Base-by-base conservation (phyloP, 2,329 filamentous ascomycete species). In the Geosmithia morbida region DNA sequence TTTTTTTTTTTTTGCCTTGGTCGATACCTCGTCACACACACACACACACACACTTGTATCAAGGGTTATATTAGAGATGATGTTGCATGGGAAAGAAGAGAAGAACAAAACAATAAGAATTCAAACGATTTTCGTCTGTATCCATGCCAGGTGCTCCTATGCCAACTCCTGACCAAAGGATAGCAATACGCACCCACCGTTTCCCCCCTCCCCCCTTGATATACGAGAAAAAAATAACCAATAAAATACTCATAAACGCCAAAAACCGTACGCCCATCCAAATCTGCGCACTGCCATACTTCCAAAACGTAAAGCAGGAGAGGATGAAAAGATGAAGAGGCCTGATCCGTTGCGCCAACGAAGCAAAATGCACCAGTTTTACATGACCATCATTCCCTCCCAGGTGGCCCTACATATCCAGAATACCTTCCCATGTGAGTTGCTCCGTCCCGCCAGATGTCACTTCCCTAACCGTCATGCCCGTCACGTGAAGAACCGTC, bases 401-500 rank as follows among this genome's bases (percentile, higher is more conserved):
- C 43, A 45, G 37, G 33, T 30, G 30, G 10, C 11, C 19, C 46
- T 41, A 51, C 10, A 42, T 30, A 44, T 61, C 61, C 40, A 56
- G 57, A 41, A 69, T 61, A 46, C 65, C 65, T 48, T 69, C 64
- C 66, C 65, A 68, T 14, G 65, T 66, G 46, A 66, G 48, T 50
- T 68, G 61, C 13, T 68, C 65, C 40, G 60, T 67, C 18, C 54
- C 51, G 3, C 33, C 33, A 20, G 54, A 54, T 1, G 63, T 65
- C 3, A 64, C 61, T 47, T 70, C 66, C 2, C 66, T 61, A 14
- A 69, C 59, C 18, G 65, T 66, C 61, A 70, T 63, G 53, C 67
- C 67, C 8, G 67, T 69, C 30, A 77, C 74, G 57, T 70, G 76
- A 46, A 71, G 62, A 13, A 85, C 69, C 1, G 81, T 85, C 55